phyloP scores from a whole-genome alignment of 495 filamentous ascomycete genomes.

The Geopyxis carbonaria region DNA sequence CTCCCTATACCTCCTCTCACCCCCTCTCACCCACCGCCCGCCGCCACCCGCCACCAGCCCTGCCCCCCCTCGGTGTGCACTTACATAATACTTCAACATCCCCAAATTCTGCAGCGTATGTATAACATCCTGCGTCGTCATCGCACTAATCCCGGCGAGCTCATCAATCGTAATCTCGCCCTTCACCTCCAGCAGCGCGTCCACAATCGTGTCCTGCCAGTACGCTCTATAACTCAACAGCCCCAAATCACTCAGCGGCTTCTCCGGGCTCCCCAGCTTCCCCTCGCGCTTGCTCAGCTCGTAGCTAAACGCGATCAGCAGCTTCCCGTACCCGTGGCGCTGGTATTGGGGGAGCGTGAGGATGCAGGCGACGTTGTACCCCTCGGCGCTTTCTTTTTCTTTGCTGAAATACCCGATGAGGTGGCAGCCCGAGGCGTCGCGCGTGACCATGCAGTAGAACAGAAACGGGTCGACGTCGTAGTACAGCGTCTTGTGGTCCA shows the following conservation, averaged over 20 bases:
- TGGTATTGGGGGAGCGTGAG: constrained; percentile 91
- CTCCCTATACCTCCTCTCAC: too few relatives aligned
- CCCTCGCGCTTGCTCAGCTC: constrained; percentile 88
- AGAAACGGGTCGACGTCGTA: constrained; percentile 98
- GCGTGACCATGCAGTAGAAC: constrained; percentile 93
- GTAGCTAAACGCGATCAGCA: constrained; percentile 95
- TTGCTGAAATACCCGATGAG: constrained; percentile 95
- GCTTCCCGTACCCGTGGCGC: constrained; percentile 75
- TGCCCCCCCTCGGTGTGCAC: too few relatives aligned
- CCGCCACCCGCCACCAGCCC: too few relatives aligned
- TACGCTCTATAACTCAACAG: constrained; percentile 85
- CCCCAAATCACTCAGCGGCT: constrained; percentile 85
- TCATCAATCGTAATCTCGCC: constrained; percentile 42
- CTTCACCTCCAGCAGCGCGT: constrained; percentile 55
- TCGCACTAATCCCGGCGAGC: constrained; percentile 58
- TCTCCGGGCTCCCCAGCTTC: constrained; percentile 89
- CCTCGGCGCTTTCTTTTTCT: constrained; percentile 89
- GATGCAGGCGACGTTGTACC: constrained; percentile 96
- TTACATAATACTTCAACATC: constrained; percentile 76
- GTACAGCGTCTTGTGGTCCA: constrained; percentile 99
- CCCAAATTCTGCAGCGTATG: constrained; percentile 82
- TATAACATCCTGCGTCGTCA: constrained; percentile 91
- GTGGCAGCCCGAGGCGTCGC: constrained; percentile 74
- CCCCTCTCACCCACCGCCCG: too few relatives aligned
- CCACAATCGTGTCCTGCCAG: constrained; percentile 87